Conservation (phyloP, 495 filamentous ascomycete species). For the Penicillium bovifimosum region DNA sequence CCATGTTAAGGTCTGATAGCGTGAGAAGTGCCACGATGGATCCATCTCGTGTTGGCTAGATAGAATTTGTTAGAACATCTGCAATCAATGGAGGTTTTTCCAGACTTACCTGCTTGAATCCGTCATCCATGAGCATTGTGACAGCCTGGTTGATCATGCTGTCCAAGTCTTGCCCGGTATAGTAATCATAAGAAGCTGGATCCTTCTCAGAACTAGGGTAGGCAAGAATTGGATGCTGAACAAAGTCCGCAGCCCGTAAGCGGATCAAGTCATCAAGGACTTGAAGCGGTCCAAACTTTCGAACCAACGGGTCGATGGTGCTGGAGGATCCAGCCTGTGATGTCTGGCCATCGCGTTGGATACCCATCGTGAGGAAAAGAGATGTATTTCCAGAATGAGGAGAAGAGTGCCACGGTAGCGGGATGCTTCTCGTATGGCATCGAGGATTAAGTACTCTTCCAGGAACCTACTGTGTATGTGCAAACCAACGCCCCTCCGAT, state of each 20-base stretch:
- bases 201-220: conserved; percentile 40
- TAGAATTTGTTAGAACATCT: conserved; percentile 7
- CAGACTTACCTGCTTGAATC: conserved; percentile 29
- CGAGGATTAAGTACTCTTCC: background rate
- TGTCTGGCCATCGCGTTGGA: conserved; percentile 19
- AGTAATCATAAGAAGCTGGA: conserved; percentile 42
- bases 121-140: conserved; percentile 32
- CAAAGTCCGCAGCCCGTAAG: conserved; percentile 42
- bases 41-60: conserved; percentile 22
- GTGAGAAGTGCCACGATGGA: conserved; percentile 50
- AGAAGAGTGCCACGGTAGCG: background rate
- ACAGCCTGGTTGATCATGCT: conserved; percentile 47
- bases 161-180: conserved; percentile 49
- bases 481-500: background rate
- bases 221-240: conserved; percentile 47
- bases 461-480: background rate
- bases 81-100: too few relatives aligned
- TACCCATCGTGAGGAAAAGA: conserved; percentile 22
- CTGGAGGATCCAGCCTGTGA: conserved; percentile 7
- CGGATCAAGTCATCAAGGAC: conserved; percentile 47
- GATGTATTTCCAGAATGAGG: background rate
- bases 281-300: conserved; percentile 34
- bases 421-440: background rate
- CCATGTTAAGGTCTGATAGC: conserved; percentile 50
- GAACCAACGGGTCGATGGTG: conserved; percentile 16